Conservation (phyloP, 768 basidiomycete species). For the Auricularia auricula-judae region DNA sequence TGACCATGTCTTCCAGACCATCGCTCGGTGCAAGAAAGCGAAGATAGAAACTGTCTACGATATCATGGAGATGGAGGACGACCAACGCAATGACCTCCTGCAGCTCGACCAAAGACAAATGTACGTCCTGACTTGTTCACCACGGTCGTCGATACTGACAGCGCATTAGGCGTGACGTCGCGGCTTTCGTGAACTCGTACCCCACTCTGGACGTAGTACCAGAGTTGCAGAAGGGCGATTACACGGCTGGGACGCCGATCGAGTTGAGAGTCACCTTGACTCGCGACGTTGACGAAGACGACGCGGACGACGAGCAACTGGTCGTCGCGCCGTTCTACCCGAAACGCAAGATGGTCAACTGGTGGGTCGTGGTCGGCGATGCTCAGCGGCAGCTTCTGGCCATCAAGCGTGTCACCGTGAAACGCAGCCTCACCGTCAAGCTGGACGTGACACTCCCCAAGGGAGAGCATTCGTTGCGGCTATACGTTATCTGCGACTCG, state of each 20-base stretch:
- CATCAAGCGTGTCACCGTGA: constrained; percentile 80
- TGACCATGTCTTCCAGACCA: constrained; percentile 33
- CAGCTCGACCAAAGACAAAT: constrained; percentile 81
- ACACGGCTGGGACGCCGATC: constrained; percentile 80
- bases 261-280: constrained; percentile 66
- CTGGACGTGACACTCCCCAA: constrained; percentile 84
- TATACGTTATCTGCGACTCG: constrained; percentile 89
- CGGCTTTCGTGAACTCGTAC: constrained; percentile 91
- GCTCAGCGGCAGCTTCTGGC: constrained; percentile 67
- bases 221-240: constrained; percentile 77
- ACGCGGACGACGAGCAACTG: constrained; percentile 58
- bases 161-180: constrained; percentile 72
- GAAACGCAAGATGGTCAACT: constrained; percentile 80
- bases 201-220: constrained; percentile 89
- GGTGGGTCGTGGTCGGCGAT: constrained; percentile 97
- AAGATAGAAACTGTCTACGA: constrained; percentile 88
- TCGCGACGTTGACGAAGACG: constrained; percentile 73
- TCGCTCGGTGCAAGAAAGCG: constrained; percentile 75
- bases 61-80: constrained; percentile 97
- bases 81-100: constrained; percentile 66
- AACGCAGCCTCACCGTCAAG: constrained; percentile 61
- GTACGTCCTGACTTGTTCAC: constrained; percentile 35
- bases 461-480: constrained; percentile 69
- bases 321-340: constrained; percentile 96
- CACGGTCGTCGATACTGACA: constrained; percentile 9